A percentile compares a stretch with the other conserved stretches of the same genome.
Conservation (phyloP, 2,329 filamentous ascomycete genomes). For the Ascochyta clinopodiicola region DNA sequence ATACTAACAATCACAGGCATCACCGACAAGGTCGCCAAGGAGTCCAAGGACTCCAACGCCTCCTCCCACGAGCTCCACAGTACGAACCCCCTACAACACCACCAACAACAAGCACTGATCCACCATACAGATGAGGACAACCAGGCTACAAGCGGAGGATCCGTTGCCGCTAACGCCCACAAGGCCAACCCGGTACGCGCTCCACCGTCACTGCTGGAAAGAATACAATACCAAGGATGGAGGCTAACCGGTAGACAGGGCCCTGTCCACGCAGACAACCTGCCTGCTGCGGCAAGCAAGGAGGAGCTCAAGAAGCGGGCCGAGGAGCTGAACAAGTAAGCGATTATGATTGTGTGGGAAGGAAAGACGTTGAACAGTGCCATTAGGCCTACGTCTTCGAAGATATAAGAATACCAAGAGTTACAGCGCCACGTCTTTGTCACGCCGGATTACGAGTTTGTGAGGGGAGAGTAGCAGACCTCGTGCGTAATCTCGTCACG, state of each 20-base stretch:
- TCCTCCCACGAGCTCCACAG: conserved; percentile 47
- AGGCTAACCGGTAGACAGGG: conserved; percentile 41
- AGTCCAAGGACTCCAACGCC: conserved; percentile 51
- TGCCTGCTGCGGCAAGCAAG: conserved; percentile 55
- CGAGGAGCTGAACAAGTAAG: conserved; percentile 58
- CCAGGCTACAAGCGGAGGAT: conserved; percentile 44
- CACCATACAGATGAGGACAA: conserved; percentile 31
- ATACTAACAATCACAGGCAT: conserved; percentile 40
- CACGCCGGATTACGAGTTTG: not conserved
- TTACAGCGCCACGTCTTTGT: not conserved
- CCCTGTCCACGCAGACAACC: conserved; percentile 53
- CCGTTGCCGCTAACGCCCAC: conserved; percentile 47
- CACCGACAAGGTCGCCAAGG: conserved; percentile 55
- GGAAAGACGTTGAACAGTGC: not conserved
- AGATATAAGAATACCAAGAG: conserved; percentile 3
- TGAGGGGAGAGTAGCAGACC: not conserved
- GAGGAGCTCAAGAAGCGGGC: conserved; percentile 58
- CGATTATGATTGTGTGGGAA: not conserved
- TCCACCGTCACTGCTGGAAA: conserved; percentile 9
- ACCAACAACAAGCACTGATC: conserved; percentile 13
- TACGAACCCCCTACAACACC: not conserved
- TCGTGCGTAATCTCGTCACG: not conserved
- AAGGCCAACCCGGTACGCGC: conserved; percentile 49
- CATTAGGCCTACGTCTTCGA: conserved; percentile 1
- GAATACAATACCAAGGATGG: not conserved